Conservation (phyloP, 2,329 filamentous ascomycete genomes). For the Decorospora gaudefroyi region DNA sequence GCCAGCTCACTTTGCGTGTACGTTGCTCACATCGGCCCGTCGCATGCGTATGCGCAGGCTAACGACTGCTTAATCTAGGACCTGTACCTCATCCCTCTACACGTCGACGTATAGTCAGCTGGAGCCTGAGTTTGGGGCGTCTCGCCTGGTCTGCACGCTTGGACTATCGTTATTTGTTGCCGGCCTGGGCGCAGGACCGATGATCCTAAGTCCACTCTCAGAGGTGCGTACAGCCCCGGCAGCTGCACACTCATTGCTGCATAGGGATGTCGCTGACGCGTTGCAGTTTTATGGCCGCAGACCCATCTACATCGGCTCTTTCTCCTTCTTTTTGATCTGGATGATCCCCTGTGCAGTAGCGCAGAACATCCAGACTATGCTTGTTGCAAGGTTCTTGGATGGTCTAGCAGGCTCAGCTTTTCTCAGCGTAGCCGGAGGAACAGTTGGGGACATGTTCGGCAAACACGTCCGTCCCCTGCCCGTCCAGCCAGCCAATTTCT, state of each 20-base stretch:
- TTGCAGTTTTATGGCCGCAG: constrained; percentile 76
- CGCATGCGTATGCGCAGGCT: neutral
- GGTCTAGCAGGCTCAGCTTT: constrained; percentile 69
- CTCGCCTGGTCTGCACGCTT: constrained; percentile 73
- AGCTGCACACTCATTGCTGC: neutral
- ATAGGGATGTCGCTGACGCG: constrained; percentile 1
- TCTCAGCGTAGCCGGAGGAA: constrained; percentile 75
- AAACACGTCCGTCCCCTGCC: constrained; percentile 35
- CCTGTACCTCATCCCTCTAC: constrained; percentile 86
- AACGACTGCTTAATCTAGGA: constrained; percentile 55
- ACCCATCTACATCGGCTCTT: constrained; percentile 77
- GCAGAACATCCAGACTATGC: constrained; percentile 78
- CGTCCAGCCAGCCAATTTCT: neutral
- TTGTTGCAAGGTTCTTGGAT: constrained; percentile 77
- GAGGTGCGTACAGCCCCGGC: constrained; percentile 43
- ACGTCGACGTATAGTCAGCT: constrained; percentile 80
- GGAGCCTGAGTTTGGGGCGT: constrained; percentile 71
- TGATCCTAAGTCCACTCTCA: constrained; percentile 61
- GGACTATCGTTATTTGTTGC: constrained; percentile 83
- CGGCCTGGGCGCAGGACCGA: constrained; percentile 65
- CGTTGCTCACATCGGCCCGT: constrained; percentile 48
- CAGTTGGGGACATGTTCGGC: constrained; percentile 68
- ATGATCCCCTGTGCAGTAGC: constrained; percentile 80
- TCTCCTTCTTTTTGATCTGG: constrained; percentile 76
- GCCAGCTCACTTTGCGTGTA: constrained; percentile 80